Evolutionary conservation across 345 rosid species (phyloP), one percentile per base, ranked within the genome.

Genomic region (Pugionium dolabratum): DNA sequence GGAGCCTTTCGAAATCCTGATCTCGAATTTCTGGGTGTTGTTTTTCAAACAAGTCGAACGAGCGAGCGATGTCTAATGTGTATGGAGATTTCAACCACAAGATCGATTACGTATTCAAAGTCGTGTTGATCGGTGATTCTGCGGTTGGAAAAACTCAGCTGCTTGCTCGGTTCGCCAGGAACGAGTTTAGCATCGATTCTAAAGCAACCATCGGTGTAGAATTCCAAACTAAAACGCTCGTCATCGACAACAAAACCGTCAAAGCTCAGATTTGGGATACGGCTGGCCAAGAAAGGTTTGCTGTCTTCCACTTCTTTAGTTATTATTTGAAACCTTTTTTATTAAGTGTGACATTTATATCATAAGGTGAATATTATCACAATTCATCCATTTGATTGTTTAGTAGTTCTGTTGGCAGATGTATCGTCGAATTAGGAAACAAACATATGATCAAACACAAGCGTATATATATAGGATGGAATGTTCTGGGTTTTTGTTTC

Each of bases 211-310:
- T 88, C 29, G 91, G 96, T 9, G 96, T 88, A 10, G 96, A 88
- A 55, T 86, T 88, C 64, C 96, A 88, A 76, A 88, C 96, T 27
- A 88, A 86, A 76, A 88, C 96, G 41, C 91, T 88, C 30, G 72
- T 80, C 43, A 81, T 86, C 31, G 91, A 88, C 73, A 76, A 84
- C 36, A 88, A 86, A 81, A 86, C 90, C 35, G 88, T 84, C 29
- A 88, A 88, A 72, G 89, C 96, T 42, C 96, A 88, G 75, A 88
- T 88, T 79, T 86, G 96, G 96, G 96, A 88, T 75, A 88, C 96
- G 18, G 96, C 91, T 53, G 96, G 96, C 43, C 90, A 88, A 64
- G 96, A 88, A 73, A 83, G 96, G 96, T 88, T 39, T 39, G 35
- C 4, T 8, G 5, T 46, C 46, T 5, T 47, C 18, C 60, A 40